These are phyloP conservation scores for Arachis stenosperma DNA, from an alignment of 306 rosid genomes.

Conservation along the genomic window DNA sequence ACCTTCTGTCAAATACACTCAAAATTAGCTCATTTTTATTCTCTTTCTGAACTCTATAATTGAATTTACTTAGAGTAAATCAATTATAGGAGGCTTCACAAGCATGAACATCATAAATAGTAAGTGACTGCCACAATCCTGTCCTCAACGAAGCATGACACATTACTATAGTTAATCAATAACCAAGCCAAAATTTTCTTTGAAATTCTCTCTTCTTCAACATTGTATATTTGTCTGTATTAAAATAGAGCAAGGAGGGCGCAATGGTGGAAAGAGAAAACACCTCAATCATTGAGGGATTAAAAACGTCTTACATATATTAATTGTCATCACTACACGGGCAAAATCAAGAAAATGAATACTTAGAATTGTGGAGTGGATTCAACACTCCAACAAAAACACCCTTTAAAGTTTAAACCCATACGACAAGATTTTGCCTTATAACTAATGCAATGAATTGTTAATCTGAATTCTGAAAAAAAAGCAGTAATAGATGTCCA, in stretches of 20 bases:
- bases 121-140: not conserved
- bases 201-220: not conserved
- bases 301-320: not conserved
- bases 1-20: not conserved
- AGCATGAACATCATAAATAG: not conserved
- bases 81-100: constrained; percentile 16
- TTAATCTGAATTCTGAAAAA: constrained; percentile 14
- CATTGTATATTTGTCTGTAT: not conserved
- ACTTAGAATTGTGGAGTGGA: too few species aligned
- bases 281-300: not conserved
- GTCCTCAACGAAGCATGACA: constrained; percentile 32
- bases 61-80: not conserved
- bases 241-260: not conserved
- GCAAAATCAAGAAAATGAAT: too few species aligned
- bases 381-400: not conserved
- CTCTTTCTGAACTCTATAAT: not conserved
- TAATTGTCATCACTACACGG: not conserved
- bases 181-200: constrained; percentile 3
- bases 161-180: constrained; percentile 14
- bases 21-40: not conserved
- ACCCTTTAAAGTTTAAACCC: not conserved
- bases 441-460: not conserved
- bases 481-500: not conserved
- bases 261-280: not conserved
- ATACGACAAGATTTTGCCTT: not conserved